Base-by-base conservation (phyloP, 179 eudicot genomes). In the Beta macrorhiza region DNA sequence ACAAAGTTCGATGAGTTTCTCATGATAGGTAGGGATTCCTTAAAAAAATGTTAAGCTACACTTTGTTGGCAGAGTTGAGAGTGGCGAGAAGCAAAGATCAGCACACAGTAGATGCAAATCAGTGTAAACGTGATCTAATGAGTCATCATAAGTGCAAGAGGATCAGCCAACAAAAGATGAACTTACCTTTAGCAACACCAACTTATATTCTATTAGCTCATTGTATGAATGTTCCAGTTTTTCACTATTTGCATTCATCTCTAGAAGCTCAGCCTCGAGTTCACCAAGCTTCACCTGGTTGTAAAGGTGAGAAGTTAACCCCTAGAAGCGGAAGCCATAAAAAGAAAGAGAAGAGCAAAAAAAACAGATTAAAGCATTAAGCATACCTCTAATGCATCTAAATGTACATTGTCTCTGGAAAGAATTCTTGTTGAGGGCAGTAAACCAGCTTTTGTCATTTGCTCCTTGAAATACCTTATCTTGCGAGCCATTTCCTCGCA, bases 401-500 rank as follows among this genome's bases (percentile, higher is more conserved):
- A 51, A 82, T 80, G 84, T 62, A 91, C 65, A 80, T 83, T 73
- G 74, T 83, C 78, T 49, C 84, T 85, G 51, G 68, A 42, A 12
- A 83, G 64, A 42, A 86, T 84, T 81, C 85, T 81, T 72, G 88
- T 59, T 76, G 97, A 90, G 62, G 92, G 83, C 44, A 83, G 68
- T 73, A 92, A 72, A 74, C 93, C 93, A 69, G 90, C 88, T 86
- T 88, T 92, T 22, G 77, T 52, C 92, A 90, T 93, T 72, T 93
- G 93, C 59, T 91, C 98, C 80, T 84, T 89, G 58, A 93, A 89
- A 84, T 89, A 91, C 19, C 93, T 88, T 59, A 91, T 85, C 82
- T 86, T 92, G 47, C 97, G 93, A 67, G 94, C 97, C 94, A 93
- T 90, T 85, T 93, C 98, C 56, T 88, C 90, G 56, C 93, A 88